Evolutionary conservation across 768 basidiomycete species (phyloP).

Genomic region (Agaricus blazei): DNA sequence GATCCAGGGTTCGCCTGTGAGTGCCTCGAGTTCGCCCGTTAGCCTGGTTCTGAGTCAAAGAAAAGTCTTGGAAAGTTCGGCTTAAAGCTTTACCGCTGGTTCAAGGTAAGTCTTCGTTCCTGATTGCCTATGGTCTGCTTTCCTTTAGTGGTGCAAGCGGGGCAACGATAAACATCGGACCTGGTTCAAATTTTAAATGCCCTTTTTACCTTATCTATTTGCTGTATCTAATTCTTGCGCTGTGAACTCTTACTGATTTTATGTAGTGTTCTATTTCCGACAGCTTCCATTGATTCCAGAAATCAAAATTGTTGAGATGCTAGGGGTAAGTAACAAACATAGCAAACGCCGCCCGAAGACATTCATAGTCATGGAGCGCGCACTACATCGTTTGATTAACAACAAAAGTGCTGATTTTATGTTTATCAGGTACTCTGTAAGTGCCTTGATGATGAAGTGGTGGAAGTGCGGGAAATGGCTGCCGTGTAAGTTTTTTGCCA

Average conservation of each 20-base stretch:
- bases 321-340: slow-evolving; percentile 48
- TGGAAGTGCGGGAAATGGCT: slow-evolving; percentile 89
- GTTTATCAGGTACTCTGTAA: slow-evolving; percentile 62
- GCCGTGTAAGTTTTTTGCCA: slow-evolving; percentile 53
- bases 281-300: slow-evolving; percentile 80
- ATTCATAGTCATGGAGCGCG: not conserved
- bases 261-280: slow-evolving; percentile 79
- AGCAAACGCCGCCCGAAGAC: too few species aligned
- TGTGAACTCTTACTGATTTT: not conserved
- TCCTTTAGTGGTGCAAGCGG: not conserved
- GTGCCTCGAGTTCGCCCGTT: slow-evolving; percentile 17
- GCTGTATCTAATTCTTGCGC: too few species aligned
- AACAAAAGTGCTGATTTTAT: not conserved
- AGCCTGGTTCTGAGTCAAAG: slow-evolving; percentile 7
- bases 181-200: not conserved
- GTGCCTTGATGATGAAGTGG: slow-evolving; percentile 81
- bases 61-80: slow-evolving; percentile 82
- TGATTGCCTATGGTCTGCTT: not conserved
- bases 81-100: slow-evolving; percentile 82
- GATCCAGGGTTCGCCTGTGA: slow-evolving; percentile 69
- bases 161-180: not conserved
- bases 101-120: slow-evolving; percentile 43
- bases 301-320: slow-evolving; percentile 67
- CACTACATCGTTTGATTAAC: not conserved
- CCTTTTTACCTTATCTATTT: not conserved